Evolutionary conservation across 495 filamentous ascomycete genomes (phyloP).

Genomic region (Penicillium bialowiezense): DNA sequence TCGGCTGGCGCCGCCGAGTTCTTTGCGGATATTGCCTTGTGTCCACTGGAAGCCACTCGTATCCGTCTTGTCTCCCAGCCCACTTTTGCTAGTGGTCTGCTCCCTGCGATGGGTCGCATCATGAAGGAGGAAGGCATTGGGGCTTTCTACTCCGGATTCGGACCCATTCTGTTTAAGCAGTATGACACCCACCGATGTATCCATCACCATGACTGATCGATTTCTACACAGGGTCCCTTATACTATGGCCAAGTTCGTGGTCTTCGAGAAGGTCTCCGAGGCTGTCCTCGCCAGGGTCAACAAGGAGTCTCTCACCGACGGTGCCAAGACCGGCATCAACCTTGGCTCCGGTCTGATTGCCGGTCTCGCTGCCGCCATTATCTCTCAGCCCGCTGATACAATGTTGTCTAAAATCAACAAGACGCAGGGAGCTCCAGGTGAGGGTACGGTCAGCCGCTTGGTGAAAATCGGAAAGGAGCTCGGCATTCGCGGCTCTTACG

Average conservation of each 20-base stretch:
- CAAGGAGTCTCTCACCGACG: slow-evolving; percentile 72
- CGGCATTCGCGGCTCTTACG: slow-evolving; percentile 82
- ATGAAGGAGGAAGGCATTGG: slow-evolving; percentile 77
- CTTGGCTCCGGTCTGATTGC: slow-evolving; percentile 93
- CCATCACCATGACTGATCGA: slow-evolving; percentile 14
- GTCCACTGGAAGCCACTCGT: slow-evolving; percentile 90
- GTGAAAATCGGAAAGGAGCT: slow-evolving; percentile 97
- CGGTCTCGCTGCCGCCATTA: slow-evolving; percentile 93
- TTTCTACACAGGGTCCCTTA: slow-evolving; percentile 85
- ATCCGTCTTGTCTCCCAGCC: slow-evolving; percentile 93
- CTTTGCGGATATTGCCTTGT: slow-evolving; percentile 92
- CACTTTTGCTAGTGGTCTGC: slow-evolving; percentile 76
- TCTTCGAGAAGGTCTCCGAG: slow-evolving; percentile 96
- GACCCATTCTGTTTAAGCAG: slow-evolving; percentile 94
- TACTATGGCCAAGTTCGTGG: slow-evolving; percentile 99
- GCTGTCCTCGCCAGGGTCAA: slow-evolving; percentile 65
- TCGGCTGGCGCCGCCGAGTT: slow-evolving; percentile 84
- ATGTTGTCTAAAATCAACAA: slow-evolving; percentile 99
- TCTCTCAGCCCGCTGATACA: slow-evolving; percentile 98
- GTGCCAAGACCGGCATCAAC: slow-evolving; percentile 83
- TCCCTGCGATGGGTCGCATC: slow-evolving; percentile 84
- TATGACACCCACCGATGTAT: too few relatives aligned
- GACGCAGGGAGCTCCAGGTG: slow-evolving; percentile 92
- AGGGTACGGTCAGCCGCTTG: slow-evolving; percentile 85
- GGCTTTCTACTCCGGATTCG: slow-evolving; percentile 94